Percentiles rank a stretch among this genome's conserved stretches.
These are phyloP conservation scores for Entonaema liquescens DNA, from an alignment of 495 filamentous ascomycete species.

Conservation along the genomic window DNA sequence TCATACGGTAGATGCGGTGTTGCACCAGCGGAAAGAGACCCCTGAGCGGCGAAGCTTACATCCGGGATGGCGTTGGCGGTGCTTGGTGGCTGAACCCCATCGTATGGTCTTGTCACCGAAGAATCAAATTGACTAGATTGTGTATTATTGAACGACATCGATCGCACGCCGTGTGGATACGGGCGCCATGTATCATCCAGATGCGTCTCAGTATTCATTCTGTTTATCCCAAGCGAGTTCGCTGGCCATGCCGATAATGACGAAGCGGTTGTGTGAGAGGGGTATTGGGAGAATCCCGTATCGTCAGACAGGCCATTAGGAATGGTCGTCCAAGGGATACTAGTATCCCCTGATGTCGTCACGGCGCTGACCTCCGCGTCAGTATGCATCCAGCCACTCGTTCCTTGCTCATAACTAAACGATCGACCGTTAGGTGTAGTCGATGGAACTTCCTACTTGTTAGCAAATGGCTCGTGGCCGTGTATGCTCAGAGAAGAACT, in stretches of 20 bases:
- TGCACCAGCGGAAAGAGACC: conserved; percentile 53
- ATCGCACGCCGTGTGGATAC: conserved; percentile 53
- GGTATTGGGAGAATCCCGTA: conserved; percentile 52
- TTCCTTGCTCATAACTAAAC: conserved; percentile 52
- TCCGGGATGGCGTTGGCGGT: conserved; percentile 46
- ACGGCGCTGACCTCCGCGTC: conserved; percentile 47
- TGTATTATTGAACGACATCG: conserved; percentile 56
- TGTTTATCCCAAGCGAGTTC: conserved; percentile 22
- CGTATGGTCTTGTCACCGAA: conserved; percentile 39
- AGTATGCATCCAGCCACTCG: conserved; percentile 56
- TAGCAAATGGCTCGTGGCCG: conserved; percentile 38
- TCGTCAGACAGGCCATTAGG: conserved; percentile 52
- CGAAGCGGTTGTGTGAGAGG: conserved; percentile 48
- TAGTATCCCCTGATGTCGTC: conserved; percentile 49
- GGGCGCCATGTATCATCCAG: conserved; percentile 47
- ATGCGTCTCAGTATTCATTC: conserved; percentile 26
- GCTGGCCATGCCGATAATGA: conserved; percentile 52
- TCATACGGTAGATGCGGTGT: conserved; percentile 51
- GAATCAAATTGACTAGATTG: conserved; percentile 35
- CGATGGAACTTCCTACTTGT: conserved; percentile 47
- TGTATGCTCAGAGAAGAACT: neutral
- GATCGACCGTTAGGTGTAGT: conserved; percentile 45
- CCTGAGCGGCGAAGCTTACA: conserved; percentile 45
- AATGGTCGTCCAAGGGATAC: conserved; percentile 50
- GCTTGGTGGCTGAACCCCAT: conserved; percentile 51